A percentile compares a stretch with the other conserved stretches of the same genome.
phyloP scores from a whole-genome alignment of 164 flowering plant species.

The Macadamia integrifolia region DNA sequence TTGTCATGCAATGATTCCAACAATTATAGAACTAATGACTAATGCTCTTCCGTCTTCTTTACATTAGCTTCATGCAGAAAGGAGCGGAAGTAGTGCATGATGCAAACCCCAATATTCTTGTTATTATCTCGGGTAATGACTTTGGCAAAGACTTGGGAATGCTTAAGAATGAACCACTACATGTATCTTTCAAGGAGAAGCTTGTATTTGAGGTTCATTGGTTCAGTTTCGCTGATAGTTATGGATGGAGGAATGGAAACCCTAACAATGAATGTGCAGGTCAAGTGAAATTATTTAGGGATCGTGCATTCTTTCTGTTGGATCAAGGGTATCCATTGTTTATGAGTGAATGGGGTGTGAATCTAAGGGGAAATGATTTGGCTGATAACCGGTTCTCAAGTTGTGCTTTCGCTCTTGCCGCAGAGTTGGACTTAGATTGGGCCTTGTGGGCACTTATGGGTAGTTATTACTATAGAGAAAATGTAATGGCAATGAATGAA shows the following conservation, averaged over 20 bases:
- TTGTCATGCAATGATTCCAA: too few species aligned
- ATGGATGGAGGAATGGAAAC: constrained; percentile 49
- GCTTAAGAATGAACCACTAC: constrained; percentile 31
- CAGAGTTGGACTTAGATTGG: constrained; percentile 77
- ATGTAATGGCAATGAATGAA: constrained; percentile 52
- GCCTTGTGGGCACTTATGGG: constrained; percentile 75
- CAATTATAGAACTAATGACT: too few species aligned
- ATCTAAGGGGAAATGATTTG: constrained; percentile 55
- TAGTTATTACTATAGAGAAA: constrained; percentile 68
- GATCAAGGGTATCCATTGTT: constrained; percentile 70
- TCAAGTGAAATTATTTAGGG: constrained; percentile 32
- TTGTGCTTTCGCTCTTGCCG: constrained; percentile 68
- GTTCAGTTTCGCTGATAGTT: constrained; percentile 60
- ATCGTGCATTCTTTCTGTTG: constrained; percentile 42
- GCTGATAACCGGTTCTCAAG: constrained; percentile 69
- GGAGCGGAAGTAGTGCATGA: constrained; percentile 90
- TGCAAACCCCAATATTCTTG: constrained; percentile 66
- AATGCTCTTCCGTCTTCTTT: not conserved
- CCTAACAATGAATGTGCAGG: constrained; percentile 63
- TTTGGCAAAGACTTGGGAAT: constrained; percentile 66
- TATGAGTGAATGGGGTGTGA: constrained; percentile 76
- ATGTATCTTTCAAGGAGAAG: constrained; percentile 48
- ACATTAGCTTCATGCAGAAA: constrained; percentile 56
- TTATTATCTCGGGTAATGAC: constrained; percentile 72
- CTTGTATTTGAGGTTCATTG: constrained; percentile 71